phyloP scores from a whole-genome alignment of 495 filamentous ascomycete genomes.

The Podospora appendiculata region DNA sequence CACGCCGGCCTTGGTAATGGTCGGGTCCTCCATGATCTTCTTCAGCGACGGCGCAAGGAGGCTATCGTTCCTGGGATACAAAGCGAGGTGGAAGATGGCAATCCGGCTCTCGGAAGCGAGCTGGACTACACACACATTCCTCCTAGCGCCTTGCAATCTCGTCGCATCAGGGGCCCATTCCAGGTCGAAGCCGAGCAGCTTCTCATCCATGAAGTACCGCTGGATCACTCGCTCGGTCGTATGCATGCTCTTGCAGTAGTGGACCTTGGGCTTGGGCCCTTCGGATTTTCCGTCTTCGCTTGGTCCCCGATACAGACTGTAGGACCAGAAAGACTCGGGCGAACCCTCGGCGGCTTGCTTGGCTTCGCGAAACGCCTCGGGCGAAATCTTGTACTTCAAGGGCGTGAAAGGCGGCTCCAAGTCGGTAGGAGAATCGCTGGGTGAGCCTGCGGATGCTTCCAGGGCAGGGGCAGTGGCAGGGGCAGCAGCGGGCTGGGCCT shows the following conservation, averaged over 20 bases:
- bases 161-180: slow-evolving; percentile 63
- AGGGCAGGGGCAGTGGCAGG: neutral
- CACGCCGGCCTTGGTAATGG: slow-evolving; percentile 73
- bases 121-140: slow-evolving; percentile 72
- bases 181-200: slow-evolving; percentile 75
- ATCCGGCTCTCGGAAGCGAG: slow-evolving; percentile 73
- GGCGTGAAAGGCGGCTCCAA: slow-evolving; percentile 25
- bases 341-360: slow-evolving; percentile 30
- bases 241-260: slow-evolving; percentile 65
- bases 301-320: slow-evolving; percentile 51
- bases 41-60: slow-evolving; percentile 64
- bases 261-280: slow-evolving; percentile 46
- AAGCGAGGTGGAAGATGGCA: slow-evolving; percentile 70
- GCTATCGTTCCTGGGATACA: slow-evolving; percentile 46
- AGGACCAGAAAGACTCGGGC: slow-evolving; percentile 55
- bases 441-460: neutral
- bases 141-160: slow-evolving; percentile 38
- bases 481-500: neutral
- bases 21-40: slow-evolving; percentile 59
- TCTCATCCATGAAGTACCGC: slow-evolving; percentile 59
- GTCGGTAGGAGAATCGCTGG: neutral
- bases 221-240: slow-evolving; percentile 57
- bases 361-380: slow-evolving; percentile 35
- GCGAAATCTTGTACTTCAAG: slow-evolving; percentile 37
- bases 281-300: slow-evolving; percentile 21